These are phyloP conservation scores for Yamadazyma laniorum DNA, from an alignment of 805 yeast species.

Conservation along the genomic window DNA sequence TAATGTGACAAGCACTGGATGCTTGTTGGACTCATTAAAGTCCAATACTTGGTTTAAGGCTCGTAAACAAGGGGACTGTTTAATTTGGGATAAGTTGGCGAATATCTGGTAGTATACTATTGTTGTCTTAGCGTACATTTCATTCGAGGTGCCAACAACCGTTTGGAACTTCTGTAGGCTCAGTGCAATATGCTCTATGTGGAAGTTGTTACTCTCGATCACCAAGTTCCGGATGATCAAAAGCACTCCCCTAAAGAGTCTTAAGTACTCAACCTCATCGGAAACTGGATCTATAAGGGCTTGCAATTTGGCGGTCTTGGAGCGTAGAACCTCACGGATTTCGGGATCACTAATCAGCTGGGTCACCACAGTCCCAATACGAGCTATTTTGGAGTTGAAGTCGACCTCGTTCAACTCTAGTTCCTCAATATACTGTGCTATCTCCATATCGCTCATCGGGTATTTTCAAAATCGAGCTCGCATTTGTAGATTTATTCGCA, in stretches of 20 bases:
- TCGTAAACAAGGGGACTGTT: background rate
- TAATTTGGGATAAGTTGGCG: conserved; percentile 21
- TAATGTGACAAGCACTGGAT: conserved; percentile 4
- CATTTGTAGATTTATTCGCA: background rate
- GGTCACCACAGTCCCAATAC: conserved; percentile 4
- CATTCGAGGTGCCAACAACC: background rate
- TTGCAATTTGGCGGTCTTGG: conserved; percentile 1
- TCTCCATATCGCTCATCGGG: conserved; percentile 4
- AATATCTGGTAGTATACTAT: conserved; percentile 21
- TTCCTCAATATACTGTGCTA: conserved; percentile 1
- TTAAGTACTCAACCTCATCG: conserved; percentile 14
- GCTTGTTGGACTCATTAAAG: conserved; percentile 16
- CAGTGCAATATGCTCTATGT: conserved; percentile 3
- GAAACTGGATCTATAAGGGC: background rate
- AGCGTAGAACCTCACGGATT: conserved; percentile 1
- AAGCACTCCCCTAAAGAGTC: conserved; percentile 47
- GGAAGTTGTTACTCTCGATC: conserved; percentile 17
- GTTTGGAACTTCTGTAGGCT: conserved; percentile 5
- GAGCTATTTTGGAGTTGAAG: conserved; percentile 6
- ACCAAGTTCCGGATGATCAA: conserved; percentile 50
- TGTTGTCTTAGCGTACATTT: conserved; percentile 16
- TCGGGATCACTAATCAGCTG: background rate
- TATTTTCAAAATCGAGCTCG: background rate
- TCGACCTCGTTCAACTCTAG: conserved; percentile 2
- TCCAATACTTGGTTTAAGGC: background rate